phyloP scores from a whole-genome alignment of 306 rosid genomes.

The Vicia villosa region DNA sequence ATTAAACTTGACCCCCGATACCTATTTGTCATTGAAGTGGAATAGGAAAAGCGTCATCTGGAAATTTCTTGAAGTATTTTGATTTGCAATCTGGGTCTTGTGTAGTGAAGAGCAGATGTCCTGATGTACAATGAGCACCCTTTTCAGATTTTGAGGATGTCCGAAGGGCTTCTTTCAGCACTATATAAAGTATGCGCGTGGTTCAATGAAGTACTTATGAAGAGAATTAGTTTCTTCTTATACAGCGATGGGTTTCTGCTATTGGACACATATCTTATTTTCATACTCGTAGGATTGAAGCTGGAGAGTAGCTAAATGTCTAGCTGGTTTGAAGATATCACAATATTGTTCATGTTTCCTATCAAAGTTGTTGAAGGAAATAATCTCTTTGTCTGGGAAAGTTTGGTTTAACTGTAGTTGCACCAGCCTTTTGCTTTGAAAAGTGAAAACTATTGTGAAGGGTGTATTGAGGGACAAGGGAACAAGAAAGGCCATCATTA shows the following conservation, averaged over 20 bases:
- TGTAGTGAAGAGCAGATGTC: constrained; percentile 14
- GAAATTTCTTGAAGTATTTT: constrained; percentile 21
- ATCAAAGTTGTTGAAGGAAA: constrained; percentile 4
- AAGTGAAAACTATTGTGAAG: background rate
- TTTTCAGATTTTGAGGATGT: background rate
- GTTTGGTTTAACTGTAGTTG: constrained; percentile 25
- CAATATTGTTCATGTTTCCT: constrained; percentile 11
- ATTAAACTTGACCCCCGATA: constrained; percentile 8
- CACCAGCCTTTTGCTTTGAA: constrained; percentile 7
- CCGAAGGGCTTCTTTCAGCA: constrained; percentile 8
- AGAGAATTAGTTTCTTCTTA: background rate
- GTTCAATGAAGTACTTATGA: constrained; percentile 13
- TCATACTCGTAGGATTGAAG: constrained; percentile 11
- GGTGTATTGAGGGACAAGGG: background rate
- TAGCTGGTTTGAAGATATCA: constrained; percentile 24
- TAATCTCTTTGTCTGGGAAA: constrained; percentile 4
- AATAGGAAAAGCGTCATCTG: constrained; percentile 7
- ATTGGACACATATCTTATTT: constrained; percentile 18
- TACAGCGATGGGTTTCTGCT: constrained; percentile 16
- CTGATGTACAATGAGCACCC: constrained; percentile 11
- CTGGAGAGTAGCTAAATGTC: constrained; percentile 7
- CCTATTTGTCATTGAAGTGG: constrained; percentile 27
- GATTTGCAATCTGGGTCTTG: constrained; percentile 28
- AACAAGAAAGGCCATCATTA: background rate
- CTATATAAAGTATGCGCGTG: background rate